Percentiles rank a stretch among this genome's conserved stretches.
Conservation (phyloP, 2,329 filamentous ascomycete genomes). For the Aspergillus versicolor region DNA sequence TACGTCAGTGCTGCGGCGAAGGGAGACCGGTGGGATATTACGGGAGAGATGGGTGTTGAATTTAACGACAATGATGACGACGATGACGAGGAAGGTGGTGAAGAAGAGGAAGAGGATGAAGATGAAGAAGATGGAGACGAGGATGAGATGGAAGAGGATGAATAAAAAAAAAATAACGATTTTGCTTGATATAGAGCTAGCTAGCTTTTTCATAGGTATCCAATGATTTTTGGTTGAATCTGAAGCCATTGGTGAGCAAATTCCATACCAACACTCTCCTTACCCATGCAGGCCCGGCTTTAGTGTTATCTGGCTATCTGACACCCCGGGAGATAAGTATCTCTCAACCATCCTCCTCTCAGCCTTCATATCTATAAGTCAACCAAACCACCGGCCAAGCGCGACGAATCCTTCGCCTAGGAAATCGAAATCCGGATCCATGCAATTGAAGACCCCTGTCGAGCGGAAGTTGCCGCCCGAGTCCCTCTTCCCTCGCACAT, state of each 20-base stretch:
- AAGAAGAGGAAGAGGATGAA: conserved; percentile 13
- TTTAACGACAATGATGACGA: conserved; percentile 53
- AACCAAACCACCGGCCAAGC: no score
- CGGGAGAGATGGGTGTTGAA: conserved; percentile 72
- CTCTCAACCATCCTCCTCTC: no score
- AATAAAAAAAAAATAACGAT: conserved; percentile 5
- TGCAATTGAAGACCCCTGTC: no score
- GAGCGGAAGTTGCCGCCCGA: no score
- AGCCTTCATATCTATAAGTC: no score
- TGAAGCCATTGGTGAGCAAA: background rate
- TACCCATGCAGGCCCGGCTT: background rate
- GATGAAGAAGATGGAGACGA: conserved; percentile 13
- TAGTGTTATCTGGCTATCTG: no score
- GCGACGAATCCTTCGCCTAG: no score
- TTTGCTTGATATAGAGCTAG: background rate
- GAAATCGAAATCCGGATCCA: no score
- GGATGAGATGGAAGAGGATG: conserved; percentile 12
- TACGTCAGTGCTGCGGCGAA: conserved; percentile 81
- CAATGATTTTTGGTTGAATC: background rate
- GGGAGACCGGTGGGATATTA: conserved; percentile 91
- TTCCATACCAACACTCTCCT: background rate
- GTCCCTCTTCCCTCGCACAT: no score
- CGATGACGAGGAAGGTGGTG: conserved; percentile 24
- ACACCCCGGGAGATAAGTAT: no score
- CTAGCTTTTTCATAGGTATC: background rate